A percentile compares a stretch with the other conserved stretches of the same genome.
phyloP scores from a whole-genome alignment of 1,284 basidiomycete species.

The Ceratobasidium sp. region DNA sequence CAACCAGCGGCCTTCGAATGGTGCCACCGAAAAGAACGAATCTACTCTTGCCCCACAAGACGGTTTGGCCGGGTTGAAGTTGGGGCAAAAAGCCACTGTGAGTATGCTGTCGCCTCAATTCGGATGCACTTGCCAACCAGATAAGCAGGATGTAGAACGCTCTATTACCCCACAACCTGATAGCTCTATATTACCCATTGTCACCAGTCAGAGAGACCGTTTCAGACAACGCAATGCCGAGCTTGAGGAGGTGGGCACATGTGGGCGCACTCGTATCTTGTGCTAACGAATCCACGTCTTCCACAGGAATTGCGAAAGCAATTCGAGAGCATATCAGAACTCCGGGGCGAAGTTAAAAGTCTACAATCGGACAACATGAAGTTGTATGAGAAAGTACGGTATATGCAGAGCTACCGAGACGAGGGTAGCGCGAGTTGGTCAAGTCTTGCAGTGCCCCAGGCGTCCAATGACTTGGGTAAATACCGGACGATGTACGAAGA shows the following conservation, averaged over 20 bases:
- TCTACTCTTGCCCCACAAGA: slow-evolving; percentile 55
- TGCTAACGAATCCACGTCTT: slow-evolving; percentile 6
- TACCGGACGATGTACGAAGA: slow-evolving; percentile 95
- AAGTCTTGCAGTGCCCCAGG: slow-evolving; percentile 44
- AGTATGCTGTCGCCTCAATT: slow-evolving; percentile 49
- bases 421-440: slow-evolving; percentile 61
- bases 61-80: slow-evolving; percentile 77
- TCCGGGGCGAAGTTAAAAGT: slow-evolving; percentile 87
- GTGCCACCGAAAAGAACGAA: slow-evolving; percentile 54
- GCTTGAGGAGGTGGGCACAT: slow-evolving; percentile 84
- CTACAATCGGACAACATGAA: slow-evolving; percentile 94
- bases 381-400: slow-evolving; percentile 95
- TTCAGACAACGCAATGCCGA: slow-evolving; percentile 97
- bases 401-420: slow-evolving; percentile 93
- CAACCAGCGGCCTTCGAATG: slow-evolving; percentile 64
- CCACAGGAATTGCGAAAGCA: slow-evolving; percentile 90
- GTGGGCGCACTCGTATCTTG: slow-evolving; percentile 1
- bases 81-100: slow-evolving; percentile 69
- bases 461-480: slow-evolving; percentile 81
- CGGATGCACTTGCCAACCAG: slow-evolving; percentile 7
- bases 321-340: slow-evolving; percentile 91
- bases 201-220: slow-evolving; percentile 95
- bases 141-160: slow-evolving; percentile 50
- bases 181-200: slow-evolving; percentile 93
- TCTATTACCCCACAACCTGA: slow-evolving; percentile 62